Conservation (phyloP, 208 protist species). For the Crithidia brevicula region DNA sequence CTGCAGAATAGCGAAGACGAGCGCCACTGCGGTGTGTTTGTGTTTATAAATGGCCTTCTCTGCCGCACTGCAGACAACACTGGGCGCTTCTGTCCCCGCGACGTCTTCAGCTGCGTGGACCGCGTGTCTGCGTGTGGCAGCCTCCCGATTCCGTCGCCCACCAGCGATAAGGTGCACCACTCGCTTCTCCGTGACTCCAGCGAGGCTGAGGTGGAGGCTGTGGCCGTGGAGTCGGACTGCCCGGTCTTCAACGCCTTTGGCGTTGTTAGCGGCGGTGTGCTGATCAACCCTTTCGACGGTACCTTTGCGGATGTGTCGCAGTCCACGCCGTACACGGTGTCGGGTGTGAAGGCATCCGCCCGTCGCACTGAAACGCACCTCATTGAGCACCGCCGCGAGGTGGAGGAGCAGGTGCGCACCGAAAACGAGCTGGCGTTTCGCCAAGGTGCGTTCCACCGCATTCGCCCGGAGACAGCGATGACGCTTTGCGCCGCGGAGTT, state of each 20-base stretch:
- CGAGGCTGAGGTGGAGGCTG: background rate
- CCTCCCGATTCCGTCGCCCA: constrained; percentile 1
- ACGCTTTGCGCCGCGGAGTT: constrained; percentile 28
- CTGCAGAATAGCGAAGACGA: too few species aligned
- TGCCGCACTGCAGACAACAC: constrained; percentile 60
- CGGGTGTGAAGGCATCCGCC: background rate
- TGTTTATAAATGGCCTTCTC: constrained; percentile 75
- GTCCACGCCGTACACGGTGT: constrained; percentile 26
- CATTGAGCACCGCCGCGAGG: background rate
- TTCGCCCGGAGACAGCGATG: constrained; percentile 22
- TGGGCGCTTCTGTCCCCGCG: constrained; percentile 57
- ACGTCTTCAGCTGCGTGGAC: constrained; percentile 66
- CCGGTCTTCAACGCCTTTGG: constrained; percentile 67
- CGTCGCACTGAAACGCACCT: background rate
- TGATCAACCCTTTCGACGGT: constrained; percentile 39
- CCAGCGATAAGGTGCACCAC: background rate
- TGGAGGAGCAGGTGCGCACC: background rate
- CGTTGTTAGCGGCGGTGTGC: constrained; percentile 64
- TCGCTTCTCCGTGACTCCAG: background rate
- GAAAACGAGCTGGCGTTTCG: constrained; percentile 27
- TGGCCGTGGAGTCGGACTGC: constrained; percentile 41
- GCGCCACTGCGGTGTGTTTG: constrained; percentile 36
- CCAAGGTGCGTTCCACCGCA: background rate
- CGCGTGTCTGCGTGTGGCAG: constrained; percentile 2
- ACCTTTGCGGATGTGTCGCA: constrained; percentile 65